Conservation (phyloP, 345 rosid species). For the Gossypium raimondii region DNA sequence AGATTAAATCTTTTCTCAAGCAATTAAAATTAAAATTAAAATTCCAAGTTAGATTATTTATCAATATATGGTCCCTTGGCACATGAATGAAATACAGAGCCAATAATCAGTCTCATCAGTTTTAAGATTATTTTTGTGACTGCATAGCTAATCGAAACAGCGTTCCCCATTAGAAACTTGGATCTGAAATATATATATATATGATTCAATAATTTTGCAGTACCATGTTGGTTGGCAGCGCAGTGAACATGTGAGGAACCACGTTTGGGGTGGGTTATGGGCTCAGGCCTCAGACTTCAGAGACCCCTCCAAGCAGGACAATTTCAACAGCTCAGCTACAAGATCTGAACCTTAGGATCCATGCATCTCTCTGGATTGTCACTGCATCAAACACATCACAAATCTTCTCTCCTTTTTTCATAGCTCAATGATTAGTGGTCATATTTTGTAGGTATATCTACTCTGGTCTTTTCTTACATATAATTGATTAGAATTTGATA, state of each 20-base stretch:
- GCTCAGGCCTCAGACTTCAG: not conserved
- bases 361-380: slow-evolving; percentile 14
- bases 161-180: too few relatives aligned
- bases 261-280: not conserved
- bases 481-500: not conserved
- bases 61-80: not conserved
- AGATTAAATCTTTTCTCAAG: too few relatives aligned
- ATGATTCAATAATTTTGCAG: slow-evolving; percentile 9
- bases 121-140: not conserved
- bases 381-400: not conserved
- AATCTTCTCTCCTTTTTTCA: not conserved
- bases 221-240: not conserved
- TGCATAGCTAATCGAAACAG: too few relatives aligned
- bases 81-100: not conserved
- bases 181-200: too few relatives aligned
- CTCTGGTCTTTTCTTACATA: not conserved
- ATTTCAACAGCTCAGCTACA: slow-evolving; percentile 29
- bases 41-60: too few relatives aligned
- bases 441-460: not conserved
- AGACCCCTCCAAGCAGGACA: slow-evolving; percentile 6
- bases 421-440: not conserved
- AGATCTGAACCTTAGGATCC: slow-evolving; percentile 19
- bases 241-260: not conserved
- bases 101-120: not conserved
- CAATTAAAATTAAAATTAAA: too few relatives aligned